Evolutionary conservation across 106 monocot species (phyloP).

Genomic region (Xerophyta viscosa): DNA sequence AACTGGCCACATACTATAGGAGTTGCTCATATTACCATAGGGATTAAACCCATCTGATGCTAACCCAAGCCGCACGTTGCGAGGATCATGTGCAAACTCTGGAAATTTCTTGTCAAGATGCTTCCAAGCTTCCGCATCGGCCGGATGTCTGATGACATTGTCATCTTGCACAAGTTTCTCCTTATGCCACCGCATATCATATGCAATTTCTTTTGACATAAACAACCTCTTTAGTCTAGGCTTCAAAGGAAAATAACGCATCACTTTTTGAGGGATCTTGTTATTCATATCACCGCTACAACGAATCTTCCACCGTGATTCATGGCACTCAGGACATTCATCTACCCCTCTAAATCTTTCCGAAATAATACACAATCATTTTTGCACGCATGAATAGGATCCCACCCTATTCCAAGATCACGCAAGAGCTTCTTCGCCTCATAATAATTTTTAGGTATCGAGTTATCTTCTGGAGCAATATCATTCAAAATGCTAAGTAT

Average conservation of each 20-base stretch:
- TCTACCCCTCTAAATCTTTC: neutral
- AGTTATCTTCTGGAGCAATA: neutral
- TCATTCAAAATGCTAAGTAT: too few relatives aligned
- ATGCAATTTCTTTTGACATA: conserved; percentile 5
- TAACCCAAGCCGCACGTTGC: conserved; percentile 8
- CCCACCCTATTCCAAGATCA: neutral
- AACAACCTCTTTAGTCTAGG: conserved; percentile 2
- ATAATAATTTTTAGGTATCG: neutral
- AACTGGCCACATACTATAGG: conserved; percentile 5
- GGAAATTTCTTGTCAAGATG: neutral
- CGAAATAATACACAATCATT: neutral
- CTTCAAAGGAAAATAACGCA: conserved; percentile 4
- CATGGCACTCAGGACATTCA: neutral
- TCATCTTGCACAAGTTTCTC: neutral
- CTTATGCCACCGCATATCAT: conserved; percentile 2
- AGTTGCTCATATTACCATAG: neutral
- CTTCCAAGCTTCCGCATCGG: neutral
- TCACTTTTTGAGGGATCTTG: neutral
- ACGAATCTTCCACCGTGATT: neutral
- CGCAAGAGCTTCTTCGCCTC: neutral
- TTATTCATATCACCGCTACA: neutral
- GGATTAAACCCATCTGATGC: conserved; percentile 10
- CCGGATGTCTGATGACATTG: neutral
- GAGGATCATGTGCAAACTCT: neutral
- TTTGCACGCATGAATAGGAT: neutral